Evolutionary conservation across 495 filamentous ascomycete species (phyloP), one percentile per base, ranked within the genome.

Genomic region (Penicillium psychrofluorescens): DNA sequence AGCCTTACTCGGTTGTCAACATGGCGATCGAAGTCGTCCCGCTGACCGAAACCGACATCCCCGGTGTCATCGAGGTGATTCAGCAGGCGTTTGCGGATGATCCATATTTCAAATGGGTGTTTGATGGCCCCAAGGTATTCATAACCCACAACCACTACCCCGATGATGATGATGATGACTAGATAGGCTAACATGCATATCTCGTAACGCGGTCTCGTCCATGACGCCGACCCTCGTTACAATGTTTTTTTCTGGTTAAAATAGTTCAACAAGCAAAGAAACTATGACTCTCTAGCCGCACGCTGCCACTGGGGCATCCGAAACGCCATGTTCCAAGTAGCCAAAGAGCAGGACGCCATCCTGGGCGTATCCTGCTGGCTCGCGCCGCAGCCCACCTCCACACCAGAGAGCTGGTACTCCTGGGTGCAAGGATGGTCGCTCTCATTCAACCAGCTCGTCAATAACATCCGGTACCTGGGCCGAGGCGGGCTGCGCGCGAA

Each of bases 311-410:
- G 79, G 79, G 80, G 80, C 35, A 83, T 84, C 46, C 66, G 70
- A 7, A 81, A 83, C 59, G 80, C 72, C 22, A 65, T 85, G 13
- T 83, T 84, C 64, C 73, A 77, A 55, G 79, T 84, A 29, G 79
- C 79, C 8, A 79, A 79, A 55, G 70, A 79, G 41, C 29, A 22
- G 14, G 35, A 35, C 15, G 36, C 67, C 28, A 68, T 85, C 29
- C 66, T 83, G 38, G 81, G 81, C 15, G 74, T 78, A 34, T 79
- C 79, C n/a, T 81, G 78, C 65, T 85, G 80, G 81, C 58, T 84
- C 27, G 64, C 72, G 0, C 81, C 81, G 0, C 61, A 61, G n/a
- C 56, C 54, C 11, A 46, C 62, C 9, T 49, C 53, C n/a, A 47
- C 70, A 35, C 65, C 68, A 10, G 61, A 68, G 45, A 70, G 59